Evolutionary conservation across 2,329 filamentous ascomycete species (phyloP), one percentile per base, ranked within the genome.

Genomic region (Arthrobotrys pseudoclavata): DNA sequence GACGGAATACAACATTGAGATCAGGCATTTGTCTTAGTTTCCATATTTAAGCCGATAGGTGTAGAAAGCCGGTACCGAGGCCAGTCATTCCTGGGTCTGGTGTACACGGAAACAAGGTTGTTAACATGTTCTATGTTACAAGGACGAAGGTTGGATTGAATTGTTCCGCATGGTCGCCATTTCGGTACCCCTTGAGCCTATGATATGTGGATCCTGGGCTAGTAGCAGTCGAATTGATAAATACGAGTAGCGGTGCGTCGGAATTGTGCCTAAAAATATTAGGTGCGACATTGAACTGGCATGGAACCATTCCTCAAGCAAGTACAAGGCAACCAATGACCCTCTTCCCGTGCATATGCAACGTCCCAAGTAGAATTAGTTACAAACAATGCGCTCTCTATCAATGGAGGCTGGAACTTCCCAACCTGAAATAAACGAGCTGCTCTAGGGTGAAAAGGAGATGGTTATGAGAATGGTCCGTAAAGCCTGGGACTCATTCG

Each of bases 331-430:
- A 55, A 55, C 18, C 50, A 34, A 15, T 40, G 29, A 6, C 4
- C 2, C 9, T 22, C 10, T 4, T n/a, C 1, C 31, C 3, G 18
- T 57, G 52, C 31, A 40, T 40, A 34, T 53, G 50, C 50, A 52
- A 55, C n/a, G n/a, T 34, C 29, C 13, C 29, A n/a, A 55, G 26
- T 4, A 55, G 52, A 55, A 37, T 55, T n/a, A 37, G n/a, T n/a
- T n/a, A 5, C 15, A 22, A 34, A 12, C 15, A 18, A 22, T 15
- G 1, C 6, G 5, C 9, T 57, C 1, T 37, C 29, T 40, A 40
- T 37, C 15, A 34, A 3, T 22, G 10, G n/a, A 10, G 24, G 7
- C 52, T n/a, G n/a, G 31, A 26, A 42, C 26, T 42, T 60, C 7
- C 55, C 55, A 42, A 24, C 9, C n/a, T 57, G n/a, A 9, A 57